Percentiles rank a stretch among this genome's conserved stretches.
These are phyloP conservation scores for Auriculariales sp. DNA, from an alignment of 768 basidiomycete genomes.

Conservation along the genomic window DNA sequence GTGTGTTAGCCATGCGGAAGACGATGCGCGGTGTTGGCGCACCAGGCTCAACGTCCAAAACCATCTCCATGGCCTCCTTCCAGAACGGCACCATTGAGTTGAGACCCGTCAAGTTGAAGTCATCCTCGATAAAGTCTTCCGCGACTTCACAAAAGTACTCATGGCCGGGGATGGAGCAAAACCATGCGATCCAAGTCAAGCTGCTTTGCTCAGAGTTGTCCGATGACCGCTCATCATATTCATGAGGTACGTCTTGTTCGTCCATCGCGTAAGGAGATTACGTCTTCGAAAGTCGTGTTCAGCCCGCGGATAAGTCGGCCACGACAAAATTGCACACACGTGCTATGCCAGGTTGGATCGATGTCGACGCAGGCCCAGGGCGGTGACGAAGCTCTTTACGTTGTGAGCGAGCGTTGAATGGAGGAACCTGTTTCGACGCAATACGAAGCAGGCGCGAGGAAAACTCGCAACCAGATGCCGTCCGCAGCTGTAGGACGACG, in stretches of 20 bases:
- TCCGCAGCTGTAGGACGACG: too few species aligned
- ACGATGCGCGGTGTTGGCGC: slow-evolving; percentile 14
- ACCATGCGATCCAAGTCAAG: slow-evolving; percentile 93
- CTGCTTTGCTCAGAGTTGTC: slow-evolving; percentile 1
- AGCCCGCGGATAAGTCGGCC: too few species aligned
- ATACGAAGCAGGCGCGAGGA: too few species aligned
- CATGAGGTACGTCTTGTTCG: not conserved
- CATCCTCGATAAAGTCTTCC: slow-evolving; percentile 98
- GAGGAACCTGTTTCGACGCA: too few species aligned
- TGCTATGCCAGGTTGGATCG: too few species aligned
- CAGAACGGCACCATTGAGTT: slow-evolving; percentile 96
- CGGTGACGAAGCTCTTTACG: too few species aligned
- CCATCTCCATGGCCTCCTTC: slow-evolving; percentile 99
- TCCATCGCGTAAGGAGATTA: too few species aligned
- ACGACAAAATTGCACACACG: too few species aligned
- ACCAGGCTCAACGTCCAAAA: slow-evolving; percentile 98
- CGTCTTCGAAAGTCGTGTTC: too few species aligned
- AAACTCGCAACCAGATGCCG: too few species aligned
- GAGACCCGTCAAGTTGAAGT: slow-evolving; percentile 95
- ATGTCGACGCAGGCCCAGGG: too few species aligned
- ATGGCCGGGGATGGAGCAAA: slow-evolving; percentile 86
- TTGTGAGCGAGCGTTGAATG: too few species aligned
- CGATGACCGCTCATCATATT: not conserved
- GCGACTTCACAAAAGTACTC: slow-evolving; percentile 98
- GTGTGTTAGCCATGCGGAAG: slow-evolving; percentile 23